These are phyloP conservation scores for Coniosporium apollinis DNA, from an alignment of 495 filamentous ascomycete species.

Conservation along the genomic window DNA sequence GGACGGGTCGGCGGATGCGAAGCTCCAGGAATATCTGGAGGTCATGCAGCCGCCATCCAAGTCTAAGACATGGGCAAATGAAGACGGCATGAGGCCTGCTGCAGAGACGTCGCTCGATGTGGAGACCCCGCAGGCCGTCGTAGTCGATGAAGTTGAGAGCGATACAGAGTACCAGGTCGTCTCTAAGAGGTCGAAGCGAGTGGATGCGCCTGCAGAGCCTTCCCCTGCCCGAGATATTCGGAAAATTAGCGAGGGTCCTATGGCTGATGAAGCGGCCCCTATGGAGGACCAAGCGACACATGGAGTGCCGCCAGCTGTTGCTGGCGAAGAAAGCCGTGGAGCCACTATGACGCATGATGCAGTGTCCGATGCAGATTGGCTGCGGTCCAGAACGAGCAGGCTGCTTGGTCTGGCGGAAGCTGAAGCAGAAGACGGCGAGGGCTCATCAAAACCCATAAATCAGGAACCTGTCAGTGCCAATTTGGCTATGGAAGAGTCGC, in stretches of 20 bases:
- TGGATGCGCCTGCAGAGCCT: too few relatives aligned
- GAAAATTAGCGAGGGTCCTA: too few relatives aligned
- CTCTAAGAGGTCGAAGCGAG: conserved; percentile 25
- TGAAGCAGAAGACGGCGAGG: conserved; percentile 26
- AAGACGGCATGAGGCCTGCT: conserved; percentile 29
- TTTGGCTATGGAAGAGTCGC: too few relatives aligned
- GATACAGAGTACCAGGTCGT: conserved; percentile 53
- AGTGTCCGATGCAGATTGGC: conserved; percentile 75
- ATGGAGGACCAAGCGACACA: too few relatives aligned
- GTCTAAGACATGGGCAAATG: conserved; percentile 47
- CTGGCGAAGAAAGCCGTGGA: background rate
- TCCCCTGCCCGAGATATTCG: too few relatives aligned
- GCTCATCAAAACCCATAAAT: too few relatives aligned
- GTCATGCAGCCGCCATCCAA: conserved; percentile 59
- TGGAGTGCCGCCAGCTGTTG: too few relatives aligned
- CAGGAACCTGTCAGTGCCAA: too few relatives aligned
- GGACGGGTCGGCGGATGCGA: conserved; percentile 42
- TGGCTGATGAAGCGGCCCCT: too few relatives aligned
- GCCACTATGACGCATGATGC: too few relatives aligned
- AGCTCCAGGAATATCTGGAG: conserved; percentile 73
- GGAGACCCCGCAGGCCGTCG: conserved; percentile 1
- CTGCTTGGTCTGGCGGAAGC: conserved; percentile 71
- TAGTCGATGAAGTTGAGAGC: conserved; percentile 31
- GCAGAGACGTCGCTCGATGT: conserved; percentile 2
- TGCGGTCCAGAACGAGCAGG: conserved; percentile 81